Base-by-base conservation (phyloP, 2,329 filamentous ascomycete species). In the Ophiostoma ips region DNA sequence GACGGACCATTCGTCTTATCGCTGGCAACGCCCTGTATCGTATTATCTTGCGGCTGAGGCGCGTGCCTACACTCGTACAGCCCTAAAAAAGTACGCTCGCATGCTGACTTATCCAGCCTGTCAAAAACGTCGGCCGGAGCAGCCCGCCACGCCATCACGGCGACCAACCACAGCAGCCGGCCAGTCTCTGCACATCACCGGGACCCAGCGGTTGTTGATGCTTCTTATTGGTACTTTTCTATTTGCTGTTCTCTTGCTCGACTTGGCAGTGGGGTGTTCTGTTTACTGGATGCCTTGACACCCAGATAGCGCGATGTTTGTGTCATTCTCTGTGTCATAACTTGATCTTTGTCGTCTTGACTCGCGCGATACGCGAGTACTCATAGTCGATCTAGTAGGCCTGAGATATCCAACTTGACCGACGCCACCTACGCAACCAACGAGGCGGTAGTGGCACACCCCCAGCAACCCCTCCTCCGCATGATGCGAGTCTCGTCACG, bases 101-200 rank as follows among this genome's bases (percentile, higher is more conserved):
- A 34, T 18, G 40, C 40, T 43, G 40, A 43, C 40, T 43, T 24
- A 30, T 30, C 21, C 4, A 3, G 3, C 12, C 15, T 19, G 15
- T 31, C 21, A 43, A 30, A 43, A 30, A 7, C 15, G 18, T 50
- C 52, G 52, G 52, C 52, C 52, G 52, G 52, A 53, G 52, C 48
- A 53, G 51, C 45, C 52, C 52, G 52, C 40, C 46, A 33, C 33
- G 19, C 33, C 36, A 49, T 47, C 44, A 30, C 47, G 30, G 41
- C 41, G 37, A 44, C 35, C 31, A 18, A 33, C 33, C 28, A 24
- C 28, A 16, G 19, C 18, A 5, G 36, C 30, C 12, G 38, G 15
- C 31, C 37, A 41, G 44, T n/a, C 44, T n/a, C 36, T 51, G n/a
- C 24, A 13, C 19, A 31, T 30, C 31, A 24, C 36, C 47, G 51